phyloP scores from a whole-genome alignment of 73 alveolate species.

The Stentor roeselii region DNA sequence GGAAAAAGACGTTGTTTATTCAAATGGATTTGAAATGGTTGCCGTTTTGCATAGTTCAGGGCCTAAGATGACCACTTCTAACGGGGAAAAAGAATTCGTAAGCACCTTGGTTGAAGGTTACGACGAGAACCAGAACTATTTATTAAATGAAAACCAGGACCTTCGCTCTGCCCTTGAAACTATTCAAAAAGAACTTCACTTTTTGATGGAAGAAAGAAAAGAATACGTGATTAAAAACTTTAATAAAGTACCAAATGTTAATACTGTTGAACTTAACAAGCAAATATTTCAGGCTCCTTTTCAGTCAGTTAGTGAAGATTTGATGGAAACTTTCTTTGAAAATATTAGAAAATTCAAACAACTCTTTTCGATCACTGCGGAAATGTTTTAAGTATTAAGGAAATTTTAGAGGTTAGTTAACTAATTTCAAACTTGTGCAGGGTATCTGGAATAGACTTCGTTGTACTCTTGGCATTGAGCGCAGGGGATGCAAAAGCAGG shows the following conservation, averaged over 20 bases:
- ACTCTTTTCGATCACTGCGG: background rate
- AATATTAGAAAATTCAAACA: slow-evolving; percentile 42
- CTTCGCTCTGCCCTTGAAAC: slow-evolving; percentile 52
- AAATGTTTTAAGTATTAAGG: too few species aligned
- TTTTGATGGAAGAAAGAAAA: slow-evolving; percentile 30
- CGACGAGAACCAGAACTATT: slow-evolving; percentile 45
- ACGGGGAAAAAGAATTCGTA: slow-evolving; percentile 54
- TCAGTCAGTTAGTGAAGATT: slow-evolving; percentile 40
- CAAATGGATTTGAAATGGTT: slow-evolving; percentile 31
- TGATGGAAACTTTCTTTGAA: slow-evolving; percentile 41
- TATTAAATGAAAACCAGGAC: slow-evolving; percentile 50
- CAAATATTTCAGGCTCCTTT: slow-evolving; percentile 39
- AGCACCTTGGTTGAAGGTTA: slow-evolving; percentile 41
- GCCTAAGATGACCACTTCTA: slow-evolving; percentile 27
- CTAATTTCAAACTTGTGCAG: too few species aligned
- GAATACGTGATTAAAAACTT: background rate
- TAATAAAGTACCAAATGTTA: background rate
- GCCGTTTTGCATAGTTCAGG: slow-evolving; percentile 32
- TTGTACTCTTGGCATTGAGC: too few species aligned
- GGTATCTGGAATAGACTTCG: too few species aligned
- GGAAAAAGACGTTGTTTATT: slow-evolving; percentile 35
- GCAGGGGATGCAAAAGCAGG: too few species aligned
- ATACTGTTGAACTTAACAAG: slow-evolving; percentile 34
- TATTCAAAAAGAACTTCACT: slow-evolving; percentile 56
- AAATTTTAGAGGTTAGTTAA: too few species aligned